phyloP scores from a whole-genome alignment of 495 filamentous ascomycete species.

The Chaetomium cochliodes region DNA sequence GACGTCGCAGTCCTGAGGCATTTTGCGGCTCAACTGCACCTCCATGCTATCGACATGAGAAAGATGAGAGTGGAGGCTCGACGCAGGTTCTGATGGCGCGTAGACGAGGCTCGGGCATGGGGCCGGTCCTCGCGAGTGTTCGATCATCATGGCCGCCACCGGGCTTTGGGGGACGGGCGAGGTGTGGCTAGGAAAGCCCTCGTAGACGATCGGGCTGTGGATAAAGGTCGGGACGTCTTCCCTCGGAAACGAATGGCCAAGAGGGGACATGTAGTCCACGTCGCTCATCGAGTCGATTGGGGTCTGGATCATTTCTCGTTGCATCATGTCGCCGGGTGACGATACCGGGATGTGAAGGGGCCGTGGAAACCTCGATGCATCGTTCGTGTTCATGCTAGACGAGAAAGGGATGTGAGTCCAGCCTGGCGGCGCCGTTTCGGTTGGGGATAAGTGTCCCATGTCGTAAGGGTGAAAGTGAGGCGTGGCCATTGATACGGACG shows the following conservation, averaged over 20 bases:
- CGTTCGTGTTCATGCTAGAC: slow-evolving; percentile 29
- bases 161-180: slow-evolving; percentile 52
- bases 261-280: slow-evolving; percentile 55
- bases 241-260: slow-evolving; percentile 50
- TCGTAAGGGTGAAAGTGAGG: slow-evolving; percentile 44
- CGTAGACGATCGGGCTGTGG: slow-evolving; percentile 54
- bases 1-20: slow-evolving; percentile 48
- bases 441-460: slow-evolving; percentile 40
- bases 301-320: slow-evolving; percentile 45
- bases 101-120: slow-evolving; percentile 54
- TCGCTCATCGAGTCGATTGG: slow-evolving; percentile 55
- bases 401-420: slow-evolving; percentile 39
- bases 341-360: slow-evolving; percentile 29
- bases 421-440: slow-evolving; percentile 35
- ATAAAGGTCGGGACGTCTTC: slow-evolving; percentile 52
- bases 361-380: slow-evolving; percentile 29
- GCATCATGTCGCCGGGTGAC: slow-evolving; percentile 45
- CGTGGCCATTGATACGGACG: slow-evolving; percentile 27
- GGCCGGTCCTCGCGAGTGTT: slow-evolving; percentile 48
- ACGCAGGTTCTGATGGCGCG: slow-evolving; percentile 47
- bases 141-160: slow-evolving; percentile 52
- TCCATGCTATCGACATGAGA: slow-evolving; percentile 45
- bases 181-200: slow-evolving; percentile 47
- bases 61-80: slow-evolving; percentile 47
- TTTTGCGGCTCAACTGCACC: slow-evolving; percentile 45